Percentiles rank a stretch among this genome's conserved stretches.
phyloP scores from a whole-genome alignment of 1,139 yeast species.

The Pichia sp. region DNA sequence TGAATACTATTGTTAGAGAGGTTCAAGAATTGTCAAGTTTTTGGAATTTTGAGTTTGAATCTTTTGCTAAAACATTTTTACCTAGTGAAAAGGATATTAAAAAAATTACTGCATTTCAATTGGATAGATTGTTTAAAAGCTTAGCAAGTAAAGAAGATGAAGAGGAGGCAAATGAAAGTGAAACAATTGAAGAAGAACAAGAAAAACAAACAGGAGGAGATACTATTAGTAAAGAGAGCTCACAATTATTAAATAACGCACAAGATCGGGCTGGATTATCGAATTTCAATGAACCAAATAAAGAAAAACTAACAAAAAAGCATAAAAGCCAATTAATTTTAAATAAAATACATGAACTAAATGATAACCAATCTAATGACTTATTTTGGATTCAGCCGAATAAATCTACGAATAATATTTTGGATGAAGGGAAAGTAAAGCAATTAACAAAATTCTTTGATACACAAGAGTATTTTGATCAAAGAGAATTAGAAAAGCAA shows the following conservation, averaged over 20 bases:
- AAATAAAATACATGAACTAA: constrained; percentile 24
- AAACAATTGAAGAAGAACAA: constrained; percentile 9
- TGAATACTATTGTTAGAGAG: constrained; percentile 63
- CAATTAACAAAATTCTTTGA: constrained; percentile 66
- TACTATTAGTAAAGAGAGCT: neutral
- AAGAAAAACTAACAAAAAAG: constrained; percentile 1
- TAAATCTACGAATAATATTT: constrained; percentile 4
- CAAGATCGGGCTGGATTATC: constrained; percentile 1
- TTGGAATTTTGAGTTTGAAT: constrained; percentile 83
- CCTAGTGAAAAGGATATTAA: constrained; percentile 95
- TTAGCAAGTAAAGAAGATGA: constrained; percentile 13
- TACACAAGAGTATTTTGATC: constrained; percentile 80
- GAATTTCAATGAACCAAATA: neutral
- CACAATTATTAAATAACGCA: too few species aligned
- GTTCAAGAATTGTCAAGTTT: constrained; percentile 77
- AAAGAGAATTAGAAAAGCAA: constrained; percentile 69
- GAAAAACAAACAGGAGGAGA: neutral
- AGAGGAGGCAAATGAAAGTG: constrained; percentile 13
- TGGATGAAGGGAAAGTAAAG: constrained; percentile 42
- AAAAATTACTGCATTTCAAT: constrained; percentile 81
- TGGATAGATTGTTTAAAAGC: constrained; percentile 58
- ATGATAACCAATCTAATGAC: constrained; percentile 15
- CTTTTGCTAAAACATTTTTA: constrained; percentile 70
- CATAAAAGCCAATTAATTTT: constrained; percentile 24
- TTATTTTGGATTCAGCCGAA: constrained; percentile 8